Evolutionary conservation across 2,329 filamentous ascomycete species (phyloP).

Genomic region (Epicoccum nigrum): DNA sequence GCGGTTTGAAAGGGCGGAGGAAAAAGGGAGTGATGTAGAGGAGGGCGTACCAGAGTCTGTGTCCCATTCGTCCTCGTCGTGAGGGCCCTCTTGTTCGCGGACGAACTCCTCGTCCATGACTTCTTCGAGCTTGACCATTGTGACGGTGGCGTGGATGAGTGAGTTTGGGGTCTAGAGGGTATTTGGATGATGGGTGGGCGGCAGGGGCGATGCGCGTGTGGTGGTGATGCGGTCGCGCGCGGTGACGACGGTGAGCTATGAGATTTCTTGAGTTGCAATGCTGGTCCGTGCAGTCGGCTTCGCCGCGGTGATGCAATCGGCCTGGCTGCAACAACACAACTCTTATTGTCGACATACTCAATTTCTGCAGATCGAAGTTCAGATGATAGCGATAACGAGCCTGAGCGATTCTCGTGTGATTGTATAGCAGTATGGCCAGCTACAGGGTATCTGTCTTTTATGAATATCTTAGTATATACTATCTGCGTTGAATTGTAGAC

Average conservation of each 20-base stretch:
- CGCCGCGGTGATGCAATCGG: slow-evolving; percentile 1
- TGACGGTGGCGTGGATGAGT: slow-evolving; percentile 41
- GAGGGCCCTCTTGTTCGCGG: slow-evolving; percentile 69
- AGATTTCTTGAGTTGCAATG: slow-evolving; percentile 13
- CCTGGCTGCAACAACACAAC: not conserved
- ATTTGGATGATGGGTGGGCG: not conserved
- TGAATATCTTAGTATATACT: too few species aligned
- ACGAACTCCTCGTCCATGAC: slow-evolving; percentile 96
- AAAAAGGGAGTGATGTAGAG: too few species aligned
- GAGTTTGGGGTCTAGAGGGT: not conserved
- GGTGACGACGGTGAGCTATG: slow-evolving; percentile 16
- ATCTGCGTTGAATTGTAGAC: too few species aligned
- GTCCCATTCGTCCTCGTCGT: slow-evolving; percentile 84
- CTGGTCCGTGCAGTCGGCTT: not conserved
- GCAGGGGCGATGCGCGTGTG: slow-evolving; percentile 4
- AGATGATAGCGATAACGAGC: too few species aligned
- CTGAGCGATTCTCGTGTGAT: too few species aligned
- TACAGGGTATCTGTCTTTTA: too few species aligned
- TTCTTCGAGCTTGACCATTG: slow-evolving; percentile 96
- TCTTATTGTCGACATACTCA: not conserved
- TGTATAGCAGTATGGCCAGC: too few species aligned
- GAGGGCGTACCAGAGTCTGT: slow-evolving; percentile 89
- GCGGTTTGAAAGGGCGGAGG: not conserved
- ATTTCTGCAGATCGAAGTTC: too few species aligned
- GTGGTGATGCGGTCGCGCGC: slow-evolving; percentile 2